Evolutionary conservation across 192 early-diverging fungal genomes (phyloP).

Genomic region (Linnemannia exigua): DNA sequence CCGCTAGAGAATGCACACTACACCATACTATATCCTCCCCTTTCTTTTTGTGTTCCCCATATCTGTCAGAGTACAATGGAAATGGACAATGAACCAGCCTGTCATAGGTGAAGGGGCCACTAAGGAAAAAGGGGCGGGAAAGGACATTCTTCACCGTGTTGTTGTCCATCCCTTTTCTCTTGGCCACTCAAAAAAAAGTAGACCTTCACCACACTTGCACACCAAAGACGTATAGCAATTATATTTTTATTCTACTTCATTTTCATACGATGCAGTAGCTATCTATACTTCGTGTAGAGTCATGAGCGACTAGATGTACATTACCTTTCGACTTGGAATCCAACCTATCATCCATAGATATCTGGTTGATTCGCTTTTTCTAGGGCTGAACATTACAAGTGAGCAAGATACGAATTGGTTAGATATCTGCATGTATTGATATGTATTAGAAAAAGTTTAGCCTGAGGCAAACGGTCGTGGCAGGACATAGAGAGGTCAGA

Average conservation of each 20-base stretch:
- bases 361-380: not conserved
- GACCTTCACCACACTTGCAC: not conserved
- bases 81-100: not conserved
- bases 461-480: not conserved
- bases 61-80: not conserved
- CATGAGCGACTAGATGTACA: not conserved
- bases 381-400: not conserved
- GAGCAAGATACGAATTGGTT: not conserved
- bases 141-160: not conserved
- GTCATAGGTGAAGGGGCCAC: not conserved
- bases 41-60: not conserved
- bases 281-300: not conserved
- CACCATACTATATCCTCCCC: not conserved
- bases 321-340: not conserved
- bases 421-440: not conserved
- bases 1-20: not conserved
- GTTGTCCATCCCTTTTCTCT: not conserved
- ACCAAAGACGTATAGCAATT: not conserved
- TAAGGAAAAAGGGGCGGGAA: not conserved
- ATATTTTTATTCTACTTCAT: not conserved
- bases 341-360: not conserved
- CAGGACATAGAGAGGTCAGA: conserved; percentile 30
- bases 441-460: not conserved
- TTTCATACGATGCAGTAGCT: not conserved
- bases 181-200: not conserved